Conservation (phyloP, 257 asterid species). For the Nicotiana benthamiana region DNA sequence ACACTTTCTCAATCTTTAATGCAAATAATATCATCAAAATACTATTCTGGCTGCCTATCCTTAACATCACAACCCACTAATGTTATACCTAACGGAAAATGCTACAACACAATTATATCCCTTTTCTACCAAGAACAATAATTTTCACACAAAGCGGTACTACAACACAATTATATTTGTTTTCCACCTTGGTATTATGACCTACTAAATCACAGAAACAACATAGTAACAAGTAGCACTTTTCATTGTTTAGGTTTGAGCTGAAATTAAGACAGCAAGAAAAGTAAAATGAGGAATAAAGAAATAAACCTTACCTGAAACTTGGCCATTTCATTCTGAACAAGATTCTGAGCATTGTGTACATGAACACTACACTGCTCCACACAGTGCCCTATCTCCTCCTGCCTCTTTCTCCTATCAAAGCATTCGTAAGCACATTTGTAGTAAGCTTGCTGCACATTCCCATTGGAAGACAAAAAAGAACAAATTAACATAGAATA, state of each 20-base stretch:
- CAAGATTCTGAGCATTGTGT: constrained; percentile 71
- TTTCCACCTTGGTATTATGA: background rate
- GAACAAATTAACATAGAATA: background rate
- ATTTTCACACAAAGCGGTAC: background rate
- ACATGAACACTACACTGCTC: constrained; percentile 90
- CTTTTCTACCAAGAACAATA: background rate
- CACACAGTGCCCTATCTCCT: constrained; percentile 71
- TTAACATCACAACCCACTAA: background rate
- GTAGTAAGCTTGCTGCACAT: constrained; percentile 80
- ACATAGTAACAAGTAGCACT: background rate
- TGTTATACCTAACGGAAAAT: background rate
- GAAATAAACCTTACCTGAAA: constrained; percentile 41
- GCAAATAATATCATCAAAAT: background rate
- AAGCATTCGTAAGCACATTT: constrained; percentile 93
- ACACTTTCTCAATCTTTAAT: background rate
- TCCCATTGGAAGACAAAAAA: background rate
- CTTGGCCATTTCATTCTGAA: constrained; percentile 79
- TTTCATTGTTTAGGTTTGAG: background rate
- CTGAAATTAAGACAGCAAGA: background rate
- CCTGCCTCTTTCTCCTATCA: constrained; percentile 59
- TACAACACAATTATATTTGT: background rate
- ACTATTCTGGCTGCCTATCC: background rate
- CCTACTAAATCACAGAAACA: background rate
- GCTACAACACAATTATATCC: no score
- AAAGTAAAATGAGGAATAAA: background rate